Percentiles rank a stretch among this genome's conserved stretches.
phyloP scores from a whole-genome alignment of 768 basidiomycete genomes.

The Tremella yokohamensis region DNA sequence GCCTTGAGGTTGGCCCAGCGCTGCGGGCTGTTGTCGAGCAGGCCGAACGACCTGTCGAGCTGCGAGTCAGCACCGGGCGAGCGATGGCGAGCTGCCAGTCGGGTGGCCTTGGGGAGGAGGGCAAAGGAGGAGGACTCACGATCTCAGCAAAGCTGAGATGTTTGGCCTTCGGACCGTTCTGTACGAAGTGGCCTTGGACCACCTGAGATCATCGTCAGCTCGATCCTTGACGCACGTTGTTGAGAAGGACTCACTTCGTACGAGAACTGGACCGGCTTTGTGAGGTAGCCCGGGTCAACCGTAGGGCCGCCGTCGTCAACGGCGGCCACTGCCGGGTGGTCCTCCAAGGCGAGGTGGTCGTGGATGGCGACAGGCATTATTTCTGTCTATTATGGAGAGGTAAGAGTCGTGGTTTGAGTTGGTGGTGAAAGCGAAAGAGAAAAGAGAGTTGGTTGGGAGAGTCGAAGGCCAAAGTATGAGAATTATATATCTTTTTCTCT shows the following conservation, averaged over 20 bases:
- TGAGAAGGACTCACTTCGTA: constrained; percentile 35
- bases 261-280: constrained; percentile 20
- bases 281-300: constrained; percentile 16
- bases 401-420: background rate
- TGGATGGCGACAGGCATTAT: background rate
- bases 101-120: background rate
- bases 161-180: constrained; percentile 31
- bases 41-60: constrained; percentile 37
- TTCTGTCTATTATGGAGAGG: too few relatives aligned
- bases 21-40: constrained; percentile 37
- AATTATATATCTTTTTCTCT: too few relatives aligned
- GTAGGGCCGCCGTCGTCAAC: constrained; percentile 31
- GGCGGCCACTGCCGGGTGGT: constrained; percentile 34
- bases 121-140: constrained; percentile 15
- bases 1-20: constrained; percentile 37
- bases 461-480: background rate
- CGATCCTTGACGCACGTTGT: background rate
- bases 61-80: constrained; percentile 8
- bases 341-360: constrained; percentile 9
- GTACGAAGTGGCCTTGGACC: constrained; percentile 34
- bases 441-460: background rate
- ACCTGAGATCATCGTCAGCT: constrained; percentile 21
- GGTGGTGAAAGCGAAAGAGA: background rate
- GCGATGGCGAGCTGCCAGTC: background rate
- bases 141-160: constrained; percentile 30